Evolutionary conservation across 176 grass and related monocot genomes (phyloP), one percentile per base, ranked within the genome.

Genomic region (Oryza officinalis): DNA sequence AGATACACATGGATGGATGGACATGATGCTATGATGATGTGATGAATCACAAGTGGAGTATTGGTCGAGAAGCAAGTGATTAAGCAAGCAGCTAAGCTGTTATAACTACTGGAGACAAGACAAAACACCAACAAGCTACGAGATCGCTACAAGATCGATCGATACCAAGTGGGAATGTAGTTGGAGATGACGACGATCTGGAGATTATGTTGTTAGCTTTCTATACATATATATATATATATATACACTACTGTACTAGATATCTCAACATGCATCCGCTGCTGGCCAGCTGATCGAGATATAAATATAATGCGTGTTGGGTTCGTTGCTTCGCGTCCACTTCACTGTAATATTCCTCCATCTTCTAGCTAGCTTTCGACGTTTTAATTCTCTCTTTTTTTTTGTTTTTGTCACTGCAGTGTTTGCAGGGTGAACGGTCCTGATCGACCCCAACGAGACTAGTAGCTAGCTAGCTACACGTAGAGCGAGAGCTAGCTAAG

Each of bases 271-370:
- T 14, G 3, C 8, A 50, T 22, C n/a, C n/a, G n/a, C 18, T 22
- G 52, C 52, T 57, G 18, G 14, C 49, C 49, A 54, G 49, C 49
- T 54, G 52, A 47, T n/a, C n/a, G 2, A 57, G 4, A 69, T 72
- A n/a, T n/a, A n/a, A n/a, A n/a, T n/a, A 63, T 84, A 72, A 64
- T 63, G 40, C 46, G 69, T 71, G 83, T 86, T 86, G 91, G 88
- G 82, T 90, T 93, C 91, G 35, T 97, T 97, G 88, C 94, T 97
- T 97, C 47, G 90, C 94, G 88, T 86, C 91, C 87, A 97, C 94
- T 97, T 87, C 91, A 96, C 91, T 93, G 83, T 91, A 83, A 91
- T 89, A 94, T 94, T 94, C 88, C 57, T 94, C 88, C 57, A 60
- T 60, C 22, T 10, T 10, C 57, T 60, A 57, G 6, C 35, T 33